Base-by-base conservation (phyloP, 805 yeast genomes). In the Nakazawaea siamensis region DNA sequence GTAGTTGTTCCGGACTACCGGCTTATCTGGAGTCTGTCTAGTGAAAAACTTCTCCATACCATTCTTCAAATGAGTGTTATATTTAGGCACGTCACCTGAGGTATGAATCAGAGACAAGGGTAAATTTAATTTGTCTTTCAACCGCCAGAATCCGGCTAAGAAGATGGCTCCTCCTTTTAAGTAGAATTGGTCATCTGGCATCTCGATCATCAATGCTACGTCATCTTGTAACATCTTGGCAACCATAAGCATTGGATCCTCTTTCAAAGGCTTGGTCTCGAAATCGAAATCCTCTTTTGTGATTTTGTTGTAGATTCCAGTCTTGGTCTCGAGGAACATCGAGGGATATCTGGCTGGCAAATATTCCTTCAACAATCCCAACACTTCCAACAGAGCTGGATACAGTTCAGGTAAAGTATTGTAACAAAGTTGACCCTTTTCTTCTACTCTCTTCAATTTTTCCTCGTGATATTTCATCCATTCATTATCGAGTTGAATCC, bases 401-500 rank as follows among this genome's bases (percentile, higher is more conserved):
- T 57, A 53, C 7, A 76, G 80, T 33, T 58, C 68, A 2, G 68
- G 67, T 23, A 62, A 46, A 1, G 80, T 73, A 16, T 70, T 76
- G 46, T 70, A 66, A 23, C 69, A 50, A 38, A 70, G 70, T 7
- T 49, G 49, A 6, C 75, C 74, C 40, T 59, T 57, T 40, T 64
- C 66, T 17, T 48, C 55, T 31, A 77, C 44, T 45, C 85, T 62
- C 35, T 60, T 52, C 29, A 70, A 42, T 50, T 78, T 79, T 29
- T 68, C 58, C 16, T 64, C 47, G 48, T 78, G 82, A 44, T 51
- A 77, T 40, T 66, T 66, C 35, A 46, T 43, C 80, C 81, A 79
- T 54, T 78, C 77, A 40, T 73, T 75, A 51, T 78, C 85, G 39
- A 79, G 59, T 48, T 78, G 80, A 41, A 78, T 70, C 86, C 86